Conservation (phyloP, 2,329 filamentous ascomycete species). For the Phaeosphaeriaceae sp. region DNA sequence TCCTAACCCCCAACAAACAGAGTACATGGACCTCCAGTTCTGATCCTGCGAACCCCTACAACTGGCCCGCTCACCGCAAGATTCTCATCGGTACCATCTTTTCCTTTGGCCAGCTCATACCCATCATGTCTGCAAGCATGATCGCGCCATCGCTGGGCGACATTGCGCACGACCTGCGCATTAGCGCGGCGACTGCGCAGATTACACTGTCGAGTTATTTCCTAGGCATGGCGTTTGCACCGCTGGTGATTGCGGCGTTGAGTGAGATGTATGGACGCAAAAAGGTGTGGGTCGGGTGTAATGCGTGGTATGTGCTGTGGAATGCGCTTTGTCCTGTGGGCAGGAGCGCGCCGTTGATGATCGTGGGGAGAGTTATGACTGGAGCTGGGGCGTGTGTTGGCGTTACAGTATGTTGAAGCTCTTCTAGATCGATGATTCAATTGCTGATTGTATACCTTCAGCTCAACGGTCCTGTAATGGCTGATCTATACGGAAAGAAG, state of each 20-base stretch:
- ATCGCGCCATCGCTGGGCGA: constrained; percentile 16
- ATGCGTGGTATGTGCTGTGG: constrained; percentile 19
- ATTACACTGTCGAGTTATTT: constrained; percentile 18
- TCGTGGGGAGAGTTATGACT: constrained; percentile 16
- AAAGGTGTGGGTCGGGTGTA: constrained; percentile 9
- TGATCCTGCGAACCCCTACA: constrained; percentile 40
- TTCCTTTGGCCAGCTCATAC: constrained; percentile 19
- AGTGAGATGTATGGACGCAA: constrained; percentile 18
- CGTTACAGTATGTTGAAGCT: constrained; percentile 9
- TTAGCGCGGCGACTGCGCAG: constrained; percentile 15
- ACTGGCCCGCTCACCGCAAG: constrained; percentile 36
- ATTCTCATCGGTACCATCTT: constrained; percentile 16
- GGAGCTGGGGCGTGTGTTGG: constrained; percentile 20
- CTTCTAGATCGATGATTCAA: neutral
- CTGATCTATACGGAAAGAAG: constrained; percentile 16
- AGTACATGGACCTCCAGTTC: constrained; percentile 11
- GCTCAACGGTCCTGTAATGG: constrained; percentile 22
- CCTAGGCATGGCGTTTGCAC: constrained; percentile 19
- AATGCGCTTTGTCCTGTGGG: constrained; percentile 15
- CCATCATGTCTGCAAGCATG: constrained; percentile 23
- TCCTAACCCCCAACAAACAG: neutral
- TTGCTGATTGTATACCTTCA: neutral
- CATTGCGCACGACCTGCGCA: constrained; percentile 14
- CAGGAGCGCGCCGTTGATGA: constrained; percentile 11
- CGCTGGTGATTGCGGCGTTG: constrained; percentile 13